phyloP scores from a whole-genome alignment of 306 rosid genomes.

The Lathyrus tuberosus region DNA sequence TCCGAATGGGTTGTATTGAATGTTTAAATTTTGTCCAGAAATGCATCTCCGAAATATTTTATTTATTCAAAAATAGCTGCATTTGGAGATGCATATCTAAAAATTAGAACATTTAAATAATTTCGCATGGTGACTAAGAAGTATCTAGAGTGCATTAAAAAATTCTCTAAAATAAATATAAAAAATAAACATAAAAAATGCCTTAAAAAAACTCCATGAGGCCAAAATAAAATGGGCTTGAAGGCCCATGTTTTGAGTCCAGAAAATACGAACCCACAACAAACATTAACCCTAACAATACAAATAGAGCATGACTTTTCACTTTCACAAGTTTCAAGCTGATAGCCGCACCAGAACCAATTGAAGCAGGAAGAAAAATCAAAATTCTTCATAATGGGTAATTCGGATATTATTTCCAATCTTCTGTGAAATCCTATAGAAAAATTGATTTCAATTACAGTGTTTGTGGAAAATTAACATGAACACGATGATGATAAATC shows the following conservation, averaged over 20 bases:
- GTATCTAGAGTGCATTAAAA: too few relatives aligned
- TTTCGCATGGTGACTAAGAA: too few relatives aligned
- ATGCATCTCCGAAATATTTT: too few relatives aligned
- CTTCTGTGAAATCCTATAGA: not conserved
- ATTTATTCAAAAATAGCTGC: too few relatives aligned
- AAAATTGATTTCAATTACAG: not conserved
- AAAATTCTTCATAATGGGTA: constrained; percentile 37
- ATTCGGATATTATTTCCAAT: not conserved
- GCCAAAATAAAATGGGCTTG: not conserved
- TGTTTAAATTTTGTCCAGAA: too few relatives aligned
- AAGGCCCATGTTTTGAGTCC: not conserved
- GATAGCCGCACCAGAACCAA: constrained; percentile 20
- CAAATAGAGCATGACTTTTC: constrained; percentile 17
- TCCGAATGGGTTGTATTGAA: too few relatives aligned
- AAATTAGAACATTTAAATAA: too few relatives aligned
- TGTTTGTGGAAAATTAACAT: not conserved
- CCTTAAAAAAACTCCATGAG: not conserved
- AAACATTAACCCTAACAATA: constrained; percentile 32
- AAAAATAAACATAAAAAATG: too few relatives aligned
- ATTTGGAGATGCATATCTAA: too few relatives aligned
- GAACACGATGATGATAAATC: not conserved
- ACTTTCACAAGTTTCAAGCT: not conserved
- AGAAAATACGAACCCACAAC: not conserved
- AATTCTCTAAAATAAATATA: too few relatives aligned
- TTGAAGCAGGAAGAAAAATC: not conserved